phyloP scores from a whole-genome alignment of 108 stramenopile species.

The Cyclotella sp. region DNA sequence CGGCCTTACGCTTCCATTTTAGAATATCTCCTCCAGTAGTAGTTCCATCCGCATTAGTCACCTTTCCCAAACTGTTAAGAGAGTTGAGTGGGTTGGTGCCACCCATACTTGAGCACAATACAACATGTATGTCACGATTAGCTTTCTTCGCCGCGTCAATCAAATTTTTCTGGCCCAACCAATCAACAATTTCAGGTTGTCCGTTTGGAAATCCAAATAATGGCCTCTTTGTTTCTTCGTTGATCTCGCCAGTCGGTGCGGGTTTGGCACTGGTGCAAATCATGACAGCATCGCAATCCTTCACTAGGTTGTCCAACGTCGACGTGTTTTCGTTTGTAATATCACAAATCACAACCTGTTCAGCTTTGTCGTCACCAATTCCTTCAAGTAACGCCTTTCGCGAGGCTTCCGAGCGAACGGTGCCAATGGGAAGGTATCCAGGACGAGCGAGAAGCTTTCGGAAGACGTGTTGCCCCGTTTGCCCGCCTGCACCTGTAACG shows the following conservation, averaged over 20 bases:
- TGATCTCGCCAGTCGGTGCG: slow-evolving; percentile 65
- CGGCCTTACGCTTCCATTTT: slow-evolving; percentile 83
- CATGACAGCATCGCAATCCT: slow-evolving; percentile 72
- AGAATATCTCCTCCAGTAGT: slow-evolving; percentile 78
- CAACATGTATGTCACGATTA: slow-evolving; percentile 67
- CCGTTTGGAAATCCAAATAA: slow-evolving; percentile 70
- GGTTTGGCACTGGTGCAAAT: slow-evolving; percentile 88
- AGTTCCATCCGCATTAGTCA: slow-evolving; percentile 58
- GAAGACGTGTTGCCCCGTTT: slow-evolving; percentile 73
- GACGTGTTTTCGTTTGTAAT: slow-evolving; percentile 54
- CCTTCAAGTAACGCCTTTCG: slow-evolving; percentile 52
- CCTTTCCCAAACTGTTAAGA: slow-evolving; percentile 72
- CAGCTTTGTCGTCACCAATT: slow-evolving; percentile 31
- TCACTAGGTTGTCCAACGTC: slow-evolving; percentile 47
- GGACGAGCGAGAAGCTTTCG: slow-evolving; percentile 55
- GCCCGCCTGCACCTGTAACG: slow-evolving; percentile 77
- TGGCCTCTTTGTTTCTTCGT: slow-evolving; percentile 58
- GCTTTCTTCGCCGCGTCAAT: slow-evolving; percentile 73
- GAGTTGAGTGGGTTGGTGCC: slow-evolving; percentile 81
- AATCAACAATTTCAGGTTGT: slow-evolving; percentile 78
- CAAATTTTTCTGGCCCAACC: slow-evolving; percentile 87
- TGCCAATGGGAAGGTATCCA: slow-evolving; percentile 37
- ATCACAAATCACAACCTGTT: slow-evolving; percentile 61
- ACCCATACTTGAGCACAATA: slow-evolving; percentile 79
- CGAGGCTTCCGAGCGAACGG: slow-evolving; percentile 61